Conservation (phyloP, 2,329 filamentous ascomycete species). For the Colletotrichum theobromicola region DNA sequence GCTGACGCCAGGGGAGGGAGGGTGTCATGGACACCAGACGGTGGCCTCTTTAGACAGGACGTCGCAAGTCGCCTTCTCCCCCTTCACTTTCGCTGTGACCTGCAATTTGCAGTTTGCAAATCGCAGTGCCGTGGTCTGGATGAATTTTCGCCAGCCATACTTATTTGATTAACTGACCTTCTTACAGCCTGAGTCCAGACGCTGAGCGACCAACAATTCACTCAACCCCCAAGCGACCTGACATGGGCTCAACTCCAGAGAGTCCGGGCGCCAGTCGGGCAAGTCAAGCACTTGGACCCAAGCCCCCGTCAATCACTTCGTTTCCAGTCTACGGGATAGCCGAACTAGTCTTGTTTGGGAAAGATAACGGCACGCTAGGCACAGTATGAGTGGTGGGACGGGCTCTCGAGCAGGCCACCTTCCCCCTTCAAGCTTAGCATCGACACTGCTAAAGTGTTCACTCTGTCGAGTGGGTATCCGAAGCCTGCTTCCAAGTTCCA, state of each 20-base stretch:
- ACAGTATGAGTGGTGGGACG: background rate
- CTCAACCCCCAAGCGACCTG: background rate
- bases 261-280: constrained; percentile 3
- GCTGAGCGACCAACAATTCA: background rate
- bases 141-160: background rate
- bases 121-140: background rate
- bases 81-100: background rate
- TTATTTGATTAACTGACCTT: background rate
- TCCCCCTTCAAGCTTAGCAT: background rate
- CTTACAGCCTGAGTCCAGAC: background rate
- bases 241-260: background rate
- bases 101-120: background rate
- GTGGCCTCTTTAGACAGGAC: background rate
- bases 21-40: background rate
- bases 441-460: background rate
- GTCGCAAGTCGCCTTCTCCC: background rate
- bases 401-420: background rate
- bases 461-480: background rate
- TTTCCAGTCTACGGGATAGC: background rate
- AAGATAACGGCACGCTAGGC: background rate
- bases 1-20: background rate
- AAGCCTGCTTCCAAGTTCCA: background rate
- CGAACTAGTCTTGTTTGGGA: background rate
- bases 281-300: constrained; percentile 2
- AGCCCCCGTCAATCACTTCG: background rate